phyloP scores from a whole-genome alignment of 1,284 basidiomycete species.

The Dichomitus squalens region DNA sequence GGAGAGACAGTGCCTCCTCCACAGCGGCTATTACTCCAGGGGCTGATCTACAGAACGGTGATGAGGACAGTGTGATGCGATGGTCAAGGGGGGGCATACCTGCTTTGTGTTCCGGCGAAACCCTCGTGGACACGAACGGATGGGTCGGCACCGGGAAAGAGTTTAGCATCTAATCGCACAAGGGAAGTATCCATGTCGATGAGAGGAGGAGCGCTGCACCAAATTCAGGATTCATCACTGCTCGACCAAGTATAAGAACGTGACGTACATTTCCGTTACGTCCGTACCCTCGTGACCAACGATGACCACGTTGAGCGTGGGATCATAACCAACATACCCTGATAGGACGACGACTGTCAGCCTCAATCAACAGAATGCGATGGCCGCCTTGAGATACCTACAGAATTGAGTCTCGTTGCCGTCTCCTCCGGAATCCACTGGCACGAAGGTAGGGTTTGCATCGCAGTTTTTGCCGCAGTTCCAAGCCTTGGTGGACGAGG shows the following conservation, averaged over 20 bases:
- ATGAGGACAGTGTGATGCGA: neutral
- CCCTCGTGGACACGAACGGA: constrained; percentile 52
- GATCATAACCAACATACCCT: constrained; percentile 16
- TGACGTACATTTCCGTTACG: constrained; percentile 5
- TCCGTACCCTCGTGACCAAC: constrained; percentile 11
- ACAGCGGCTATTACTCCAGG: constrained; percentile 37
- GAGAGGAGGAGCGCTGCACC: constrained; percentile 27
- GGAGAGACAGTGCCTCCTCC: constrained; percentile 30
- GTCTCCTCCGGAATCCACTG: constrained; percentile 8
- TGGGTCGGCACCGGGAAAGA: constrained; percentile 54
- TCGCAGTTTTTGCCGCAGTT: constrained; percentile 55
- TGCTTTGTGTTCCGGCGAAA: constrained; percentile 50
- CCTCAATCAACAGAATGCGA: too few species aligned
- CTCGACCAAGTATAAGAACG: neutral
- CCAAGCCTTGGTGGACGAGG: constrained; percentile 50
- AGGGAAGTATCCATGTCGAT: constrained; percentile 48
- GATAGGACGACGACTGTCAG: neutral
- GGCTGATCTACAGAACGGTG: constrained; percentile 25
- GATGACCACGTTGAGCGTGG: constrained; percentile 3
- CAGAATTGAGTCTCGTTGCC: constrained; percentile 9
- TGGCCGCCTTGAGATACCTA: neutral
- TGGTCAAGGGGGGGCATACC: constrained; percentile 34
- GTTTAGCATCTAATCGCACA: constrained; percentile 35
- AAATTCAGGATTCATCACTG: too few species aligned
- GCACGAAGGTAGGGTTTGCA: constrained; percentile 40